These are phyloP conservation scores for Fusarium armeniacum DNA, from an alignment of 2,329 filamentous ascomycete genomes.

Conservation along the genomic window DNA sequence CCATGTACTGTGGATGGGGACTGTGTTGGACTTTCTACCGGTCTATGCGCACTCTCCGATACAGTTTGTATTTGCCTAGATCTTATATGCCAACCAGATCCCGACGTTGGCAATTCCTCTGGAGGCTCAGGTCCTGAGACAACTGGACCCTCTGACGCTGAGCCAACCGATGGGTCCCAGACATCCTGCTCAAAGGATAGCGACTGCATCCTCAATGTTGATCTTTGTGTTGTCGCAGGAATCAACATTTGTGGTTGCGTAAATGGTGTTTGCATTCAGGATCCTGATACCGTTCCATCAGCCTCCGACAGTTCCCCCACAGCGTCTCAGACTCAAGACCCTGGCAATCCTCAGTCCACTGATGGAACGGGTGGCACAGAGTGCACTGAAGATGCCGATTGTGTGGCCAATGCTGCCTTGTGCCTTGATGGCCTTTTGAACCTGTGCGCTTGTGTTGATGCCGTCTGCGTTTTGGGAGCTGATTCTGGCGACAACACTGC, in stretches of 20 bases:
- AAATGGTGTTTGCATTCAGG: slow-evolving; percentile 8
- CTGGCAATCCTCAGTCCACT: background rate
- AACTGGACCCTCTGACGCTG: background rate
- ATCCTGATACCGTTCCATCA: background rate
- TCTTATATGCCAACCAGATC: slow-evolving; percentile 11
- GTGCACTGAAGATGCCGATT: slow-evolving; percentile 14
- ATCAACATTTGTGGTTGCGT: slow-evolving; percentile 23
- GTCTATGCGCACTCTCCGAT: slow-evolving; percentile 5
- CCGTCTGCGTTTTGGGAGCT: slow-evolving; percentile 1
- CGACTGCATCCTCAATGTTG: slow-evolving; percentile 17
- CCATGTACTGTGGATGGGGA: slow-evolving; percentile 17
- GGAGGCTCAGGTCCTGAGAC: background rate
- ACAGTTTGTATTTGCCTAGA: slow-evolving; percentile 16
- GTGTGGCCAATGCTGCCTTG: slow-evolving; percentile 5
- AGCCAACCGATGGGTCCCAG: background rate
- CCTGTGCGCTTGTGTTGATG: slow-evolving; percentile 17
- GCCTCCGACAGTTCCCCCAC: background rate
- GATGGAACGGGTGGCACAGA: background rate
- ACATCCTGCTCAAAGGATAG: slow-evolving; percentile 16
- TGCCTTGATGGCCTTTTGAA: slow-evolving; percentile 13
- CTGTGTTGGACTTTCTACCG: slow-evolving; percentile 9
- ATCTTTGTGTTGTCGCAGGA: slow-evolving; percentile 12
- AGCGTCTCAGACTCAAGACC: background rate
- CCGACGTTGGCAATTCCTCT: background rate
- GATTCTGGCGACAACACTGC: background rate